Percentiles rank a stretch among this genome's conserved stretches.
Conservation (phyloP, 257 asterid species). For the Solanum sitiens region DNA sequence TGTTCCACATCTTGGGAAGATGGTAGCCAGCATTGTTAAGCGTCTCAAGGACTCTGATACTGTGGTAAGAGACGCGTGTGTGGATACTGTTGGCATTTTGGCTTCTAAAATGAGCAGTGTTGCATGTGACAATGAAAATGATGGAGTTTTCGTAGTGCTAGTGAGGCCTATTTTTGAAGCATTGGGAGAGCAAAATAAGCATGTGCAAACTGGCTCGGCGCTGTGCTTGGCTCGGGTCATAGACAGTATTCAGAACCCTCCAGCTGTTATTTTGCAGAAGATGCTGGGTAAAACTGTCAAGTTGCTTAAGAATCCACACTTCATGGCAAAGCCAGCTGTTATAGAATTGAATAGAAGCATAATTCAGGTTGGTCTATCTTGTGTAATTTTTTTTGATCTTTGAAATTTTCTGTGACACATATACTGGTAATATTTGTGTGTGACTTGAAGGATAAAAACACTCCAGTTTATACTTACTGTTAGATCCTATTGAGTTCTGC, state of each 20-base stretch:
- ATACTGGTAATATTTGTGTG: background rate
- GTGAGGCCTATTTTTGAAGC: conserved; percentile 96
- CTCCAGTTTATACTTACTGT: background rate
- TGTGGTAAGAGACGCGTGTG: conserved; percentile 72
- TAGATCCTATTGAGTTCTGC: background rate
- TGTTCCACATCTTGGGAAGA: conserved; percentile 66
- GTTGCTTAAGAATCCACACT: conserved; percentile 83
- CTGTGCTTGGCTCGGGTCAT: conserved; percentile 78
- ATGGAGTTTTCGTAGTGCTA: conserved; percentile 49
- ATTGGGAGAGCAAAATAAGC: conserved; percentile 83
- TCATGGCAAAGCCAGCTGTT: conserved; percentile 93
- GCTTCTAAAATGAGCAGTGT: conserved; percentile 57
- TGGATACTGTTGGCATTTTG: conserved; percentile 66
- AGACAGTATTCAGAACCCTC: conserved; percentile 71
- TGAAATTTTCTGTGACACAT: background rate
- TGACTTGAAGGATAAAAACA: background rate
- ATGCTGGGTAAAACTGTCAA: conserved; percentile 71
- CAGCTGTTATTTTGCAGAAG: conserved; percentile 70
- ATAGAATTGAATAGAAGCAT: conserved; percentile 87
- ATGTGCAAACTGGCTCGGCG: conserved; percentile 78
- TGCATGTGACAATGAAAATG: conserved; percentile 38
- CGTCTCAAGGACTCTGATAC: conserved; percentile 87
- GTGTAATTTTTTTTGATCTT: background rate
- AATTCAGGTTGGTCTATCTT: conserved; percentile 45
- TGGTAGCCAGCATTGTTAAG: conserved; percentile 76